Evolutionary conservation across 2,329 filamentous ascomycete genomes (phyloP).

Genomic region (Sordariomycetes sp.): DNA sequence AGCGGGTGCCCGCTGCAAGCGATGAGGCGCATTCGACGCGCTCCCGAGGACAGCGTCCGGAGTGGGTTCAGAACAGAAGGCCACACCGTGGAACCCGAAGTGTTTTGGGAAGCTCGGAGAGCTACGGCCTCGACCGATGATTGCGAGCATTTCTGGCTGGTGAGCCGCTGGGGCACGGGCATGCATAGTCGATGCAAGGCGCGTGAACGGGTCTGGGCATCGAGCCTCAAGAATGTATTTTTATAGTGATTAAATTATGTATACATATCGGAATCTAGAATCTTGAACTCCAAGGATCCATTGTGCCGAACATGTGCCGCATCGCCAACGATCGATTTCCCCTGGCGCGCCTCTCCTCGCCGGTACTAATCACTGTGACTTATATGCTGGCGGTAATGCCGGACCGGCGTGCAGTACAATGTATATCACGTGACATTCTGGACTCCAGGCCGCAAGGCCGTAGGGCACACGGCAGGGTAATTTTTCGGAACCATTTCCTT

Average conservation of each 20-base stretch:
- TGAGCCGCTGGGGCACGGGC: background rate
- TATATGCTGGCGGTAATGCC: background rate
- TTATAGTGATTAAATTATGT: background rate
- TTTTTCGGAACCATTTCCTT: background rate
- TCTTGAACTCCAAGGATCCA: background rate
- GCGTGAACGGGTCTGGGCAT: background rate
- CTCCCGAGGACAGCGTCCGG: background rate
- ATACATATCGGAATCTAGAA: background rate
- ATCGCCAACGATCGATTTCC: background rate
- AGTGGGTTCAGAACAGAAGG: background rate
- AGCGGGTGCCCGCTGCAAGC: background rate
- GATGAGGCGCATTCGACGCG: background rate
- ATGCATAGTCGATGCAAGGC: background rate
- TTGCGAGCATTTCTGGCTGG: background rate
- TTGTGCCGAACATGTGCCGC: background rate
- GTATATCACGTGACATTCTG: background rate
- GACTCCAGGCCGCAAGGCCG: background rate
- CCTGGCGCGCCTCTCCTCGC: no score
- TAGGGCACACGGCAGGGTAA: background rate
- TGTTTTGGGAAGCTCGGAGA: slow-evolving; percentile 19
- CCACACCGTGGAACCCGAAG: background rate
- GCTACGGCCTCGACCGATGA: slow-evolving; percentile 20
- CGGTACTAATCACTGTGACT: background rate
- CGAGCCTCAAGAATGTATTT: background rate
- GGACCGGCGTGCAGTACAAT: background rate